These are phyloP conservation scores for Salicornia ramosissima DNA, from an alignment of 148 eudicot genomes.

Conservation along the genomic window DNA sequence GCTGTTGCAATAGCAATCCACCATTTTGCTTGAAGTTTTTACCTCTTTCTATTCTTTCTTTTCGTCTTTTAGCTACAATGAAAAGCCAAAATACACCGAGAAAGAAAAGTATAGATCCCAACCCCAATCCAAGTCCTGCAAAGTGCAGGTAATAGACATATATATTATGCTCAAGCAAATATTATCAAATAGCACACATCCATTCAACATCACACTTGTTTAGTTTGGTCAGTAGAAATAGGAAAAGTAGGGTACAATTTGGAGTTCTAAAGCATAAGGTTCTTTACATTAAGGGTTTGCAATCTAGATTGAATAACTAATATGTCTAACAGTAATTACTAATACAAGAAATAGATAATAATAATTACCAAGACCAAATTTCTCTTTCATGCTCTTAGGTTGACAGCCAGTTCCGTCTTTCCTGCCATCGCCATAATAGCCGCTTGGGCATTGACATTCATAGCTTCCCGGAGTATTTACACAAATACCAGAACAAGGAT, in stretches of 20 bases:
- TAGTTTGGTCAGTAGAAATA: too few relatives aligned
- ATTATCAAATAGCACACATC: not conserved
- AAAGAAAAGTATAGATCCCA: constrained; percentile 15
- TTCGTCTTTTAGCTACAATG: constrained; percentile 8
- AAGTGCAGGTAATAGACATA: too few relatives aligned
- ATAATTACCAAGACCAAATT: constrained; percentile 16
- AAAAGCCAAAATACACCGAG: constrained; percentile 10
- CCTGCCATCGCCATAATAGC: constrained; percentile 22
- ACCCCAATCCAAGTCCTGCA: constrained; percentile 21
- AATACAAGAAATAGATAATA: not conserved
- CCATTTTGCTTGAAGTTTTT: constrained; percentile 24
- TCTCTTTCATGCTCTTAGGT: constrained; percentile 3
- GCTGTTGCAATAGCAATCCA: constrained; percentile 24
- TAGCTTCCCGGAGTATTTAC: constrained; percentile 20
- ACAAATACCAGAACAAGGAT: constrained; percentile 21
- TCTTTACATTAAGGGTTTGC: too few relatives aligned
- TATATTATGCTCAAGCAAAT: not conserved
- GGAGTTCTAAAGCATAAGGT: too few relatives aligned
- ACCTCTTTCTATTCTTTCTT: constrained; percentile 1
- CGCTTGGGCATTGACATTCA: constrained; percentile 20
- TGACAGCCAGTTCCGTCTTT: constrained; percentile 24
- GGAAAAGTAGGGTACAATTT: too few relatives aligned
- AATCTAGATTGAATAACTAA: too few relatives aligned
- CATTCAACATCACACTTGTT: not conserved
- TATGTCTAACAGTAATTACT: too few relatives aligned